Evolutionary conservation across 1,284 basidiomycete species (phyloP), one percentile per base, ranked within the genome.

Genomic region (Hemileia vastatrix): DNA sequence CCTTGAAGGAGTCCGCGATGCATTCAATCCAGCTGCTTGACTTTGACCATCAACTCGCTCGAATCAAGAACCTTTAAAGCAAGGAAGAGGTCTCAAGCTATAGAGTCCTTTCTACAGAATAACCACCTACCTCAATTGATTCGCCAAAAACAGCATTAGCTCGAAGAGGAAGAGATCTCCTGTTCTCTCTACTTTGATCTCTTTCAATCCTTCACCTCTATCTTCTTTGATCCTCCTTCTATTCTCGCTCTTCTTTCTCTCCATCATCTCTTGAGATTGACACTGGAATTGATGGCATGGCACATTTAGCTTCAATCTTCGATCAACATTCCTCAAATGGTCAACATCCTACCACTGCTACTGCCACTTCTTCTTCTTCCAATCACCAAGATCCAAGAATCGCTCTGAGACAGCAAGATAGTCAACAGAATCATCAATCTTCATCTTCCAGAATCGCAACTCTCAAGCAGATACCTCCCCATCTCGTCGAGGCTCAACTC

Each of bases 191-290:
- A 27, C 27, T 27, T 27, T 27, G 27, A 27, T 27, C 45, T 18
- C 19, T 58, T 13, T 33, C 53, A 11, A 58, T 58, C 47, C 24
- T 58, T 24, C 27, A 32, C 47, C 48, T 58, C 21, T n/a, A 51
- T 52, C 43, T 21, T 15, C 21, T 31, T 32, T 48, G 24, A 13
- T n/a, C 54, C 54, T 40, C n/a, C 54, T 31, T 23, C 52, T 31
- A 13, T 11, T 21, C 52, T 54, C 32, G 18, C 27, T 32, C 53
- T n/a, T 24, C 23, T 24, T 11, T 50, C 48, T 50, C 48, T 50
- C 48, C 48, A 24, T 11, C 23, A 9, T 24, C 48, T n/a, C 31
- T 50, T n/a, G 9, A 9, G 13, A 6, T 15, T 11, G 48, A 32
- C 32, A 33, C 27, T 23, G 1, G 9, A 33, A 24, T 55, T 31